Evolutionary conservation across 768 basidiomycete species (phyloP), one percentile per base, ranked within the genome.

Genomic region (Russula earlei): DNA sequence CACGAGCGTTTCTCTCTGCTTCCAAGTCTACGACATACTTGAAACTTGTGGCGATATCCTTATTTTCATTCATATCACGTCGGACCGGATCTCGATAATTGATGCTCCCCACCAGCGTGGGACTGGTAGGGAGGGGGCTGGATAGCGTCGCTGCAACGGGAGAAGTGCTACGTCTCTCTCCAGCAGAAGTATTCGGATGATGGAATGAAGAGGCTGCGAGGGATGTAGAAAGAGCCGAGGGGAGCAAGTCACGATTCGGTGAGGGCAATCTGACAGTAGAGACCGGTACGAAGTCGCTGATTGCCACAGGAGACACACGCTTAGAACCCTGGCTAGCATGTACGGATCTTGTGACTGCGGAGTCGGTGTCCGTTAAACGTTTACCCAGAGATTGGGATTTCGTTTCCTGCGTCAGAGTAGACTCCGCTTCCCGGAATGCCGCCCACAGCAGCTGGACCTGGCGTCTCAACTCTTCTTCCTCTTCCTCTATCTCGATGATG

Each of bases 141-240:
- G 62, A 29, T 56, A 33, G 15, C 24, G 37, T 51, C 25, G 54
- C 37, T 40, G 27, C 38, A 54, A 49, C 37, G 33, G 46, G 63
- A n/a, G 58, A 27, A 49, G 58, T 55, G 29, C 61, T 34, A 47
- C 55, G 55, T 37, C 34, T 54, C 46, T n/a, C 56, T 54, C 62
- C 66, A 37, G 60, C 62, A 49, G 54, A 63, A 22, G 72, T 71
- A 54, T 68, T 75, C 5, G 79, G 77, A 62, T 80, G 72, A 56
- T 84, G 76, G 61, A 86, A 80, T 15, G 71, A 70, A 19, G 83
- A 75, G 20, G 77, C 78, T 6, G 75, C 80, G 42, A 88, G 72
- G 33, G 86, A 87, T n/a, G 79, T 79, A 19, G 86, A 87, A 41
- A 89, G 77, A 5, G 82, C 79, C 50, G 86, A 89, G 31, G 75